Evolutionary conservation across 1,139 yeast species (phyloP).

Genomic region (Lodderomyces oxycetoniae): DNA sequence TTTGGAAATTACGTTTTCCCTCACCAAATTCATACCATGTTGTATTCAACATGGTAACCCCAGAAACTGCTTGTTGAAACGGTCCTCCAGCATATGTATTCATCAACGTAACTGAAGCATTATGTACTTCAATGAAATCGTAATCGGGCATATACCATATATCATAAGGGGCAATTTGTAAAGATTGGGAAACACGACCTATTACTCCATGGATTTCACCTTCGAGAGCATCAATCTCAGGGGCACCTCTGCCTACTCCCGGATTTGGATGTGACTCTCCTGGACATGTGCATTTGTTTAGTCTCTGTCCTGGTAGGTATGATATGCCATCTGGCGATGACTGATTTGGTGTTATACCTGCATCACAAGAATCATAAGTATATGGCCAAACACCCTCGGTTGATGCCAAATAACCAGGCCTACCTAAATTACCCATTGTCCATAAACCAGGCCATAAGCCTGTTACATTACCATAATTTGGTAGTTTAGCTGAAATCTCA

Average conservation of each 20-base stretch:
- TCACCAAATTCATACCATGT: slow-evolving; percentile 71
- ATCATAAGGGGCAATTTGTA: slow-evolving; percentile 81
- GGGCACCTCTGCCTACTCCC: slow-evolving; percentile 82
- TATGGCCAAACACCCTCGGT: slow-evolving; percentile 91
- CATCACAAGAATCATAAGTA: slow-evolving; percentile 76
- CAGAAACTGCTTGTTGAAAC: slow-evolving; percentile 79
- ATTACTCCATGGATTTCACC: slow-evolving; percentile 57
- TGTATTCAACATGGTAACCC: slow-evolving; percentile 62
- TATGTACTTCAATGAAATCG: slow-evolving; percentile 60
- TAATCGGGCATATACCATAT: slow-evolving; percentile 84
- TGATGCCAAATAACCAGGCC: slow-evolving; percentile 75
- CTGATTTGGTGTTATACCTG: slow-evolving; percentile 87
- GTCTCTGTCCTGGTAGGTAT: slow-evolving; percentile 70
- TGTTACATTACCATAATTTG: slow-evolving; percentile 63
- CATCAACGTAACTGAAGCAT: slow-evolving; percentile 58
- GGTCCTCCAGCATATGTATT: slow-evolving; percentile 81
- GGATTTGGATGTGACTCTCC: slow-evolving; percentile 76
- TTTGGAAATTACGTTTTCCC: slow-evolving; percentile 50
- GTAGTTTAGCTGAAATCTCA: slow-evolving; percentile 66
- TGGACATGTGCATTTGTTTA: slow-evolving; percentile 64
- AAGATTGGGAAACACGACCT: slow-evolving; percentile 76
- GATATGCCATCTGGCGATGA: slow-evolving; percentile 77
- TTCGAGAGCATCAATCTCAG: slow-evolving; percentile 82
- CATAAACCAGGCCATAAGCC: slow-evolving; percentile 92
- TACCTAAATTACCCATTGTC: slow-evolving; percentile 80